These are phyloP conservation scores for Cutaneotrichosporon mucoides DNA, from an alignment of 1,284 basidiomycete species.

Conservation along the genomic window DNA sequence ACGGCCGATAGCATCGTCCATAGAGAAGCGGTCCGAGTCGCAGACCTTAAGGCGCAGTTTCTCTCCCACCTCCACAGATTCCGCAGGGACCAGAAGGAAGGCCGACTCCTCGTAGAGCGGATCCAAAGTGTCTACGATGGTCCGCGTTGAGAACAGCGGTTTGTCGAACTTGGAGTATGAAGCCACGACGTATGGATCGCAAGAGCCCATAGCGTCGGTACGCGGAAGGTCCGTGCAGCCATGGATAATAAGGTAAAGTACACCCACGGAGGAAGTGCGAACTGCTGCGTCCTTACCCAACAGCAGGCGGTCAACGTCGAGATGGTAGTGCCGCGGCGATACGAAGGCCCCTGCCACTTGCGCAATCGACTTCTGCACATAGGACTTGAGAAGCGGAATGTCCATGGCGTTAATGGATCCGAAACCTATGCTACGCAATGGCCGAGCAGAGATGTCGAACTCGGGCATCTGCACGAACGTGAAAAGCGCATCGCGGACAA, in stretches of 20 bases:
- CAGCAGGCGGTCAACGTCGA: constrained; percentile 48
- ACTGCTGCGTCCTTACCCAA: constrained; percentile 39
- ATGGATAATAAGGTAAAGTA: constrained; percentile 45
- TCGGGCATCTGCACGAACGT: constrained; percentile 45
- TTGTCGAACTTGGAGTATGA: constrained; percentile 45
- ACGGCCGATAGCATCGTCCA: constrained; percentile 50
- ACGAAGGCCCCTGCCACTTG: constrained; percentile 46
- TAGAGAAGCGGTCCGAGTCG: constrained; percentile 51
- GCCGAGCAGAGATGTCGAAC: constrained; percentile 48
- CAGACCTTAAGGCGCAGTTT: constrained; percentile 40
- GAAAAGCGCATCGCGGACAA: constrained; percentile 43
- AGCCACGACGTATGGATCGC: constrained; percentile 47
- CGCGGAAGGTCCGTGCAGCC: constrained; percentile 37
- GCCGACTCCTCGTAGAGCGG: constrained; percentile 48
- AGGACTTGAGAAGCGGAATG: constrained; percentile 44
- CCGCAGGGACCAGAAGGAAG: constrained; percentile 40
- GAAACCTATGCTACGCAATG: constrained; percentile 31
- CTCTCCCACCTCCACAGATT: constrained; percentile 46
- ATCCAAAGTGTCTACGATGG: constrained; percentile 40
- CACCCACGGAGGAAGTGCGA: constrained; percentile 41
- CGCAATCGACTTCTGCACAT: constrained; percentile 41
- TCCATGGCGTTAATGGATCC: constrained; percentile 48
- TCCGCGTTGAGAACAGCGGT: constrained; percentile 46
- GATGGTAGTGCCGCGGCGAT: constrained; percentile 40
- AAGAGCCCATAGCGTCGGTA: constrained; percentile 43